These are phyloP conservation scores for Pseudogymnoascus verrucosus DNA, from an alignment of 2,329 filamentous ascomycete species.

Conservation along the genomic window DNA sequence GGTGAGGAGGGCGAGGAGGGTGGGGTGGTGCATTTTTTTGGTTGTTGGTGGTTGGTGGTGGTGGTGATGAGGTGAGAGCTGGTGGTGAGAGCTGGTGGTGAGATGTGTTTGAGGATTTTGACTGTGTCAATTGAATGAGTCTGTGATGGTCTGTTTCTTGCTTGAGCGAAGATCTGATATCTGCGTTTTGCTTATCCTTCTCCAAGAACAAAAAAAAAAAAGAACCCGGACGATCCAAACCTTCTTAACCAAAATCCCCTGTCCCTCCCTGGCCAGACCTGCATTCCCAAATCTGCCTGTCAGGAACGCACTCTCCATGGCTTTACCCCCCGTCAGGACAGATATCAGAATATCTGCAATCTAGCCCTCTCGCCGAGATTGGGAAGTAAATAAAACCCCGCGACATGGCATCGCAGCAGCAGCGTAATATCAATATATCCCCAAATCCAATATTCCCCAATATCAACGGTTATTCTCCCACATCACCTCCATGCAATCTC, in stretches of 20 bases:
- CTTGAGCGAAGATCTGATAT: neutral
- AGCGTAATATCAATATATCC: neutral
- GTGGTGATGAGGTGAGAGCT: too few relatives aligned
- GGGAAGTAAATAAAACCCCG: neutral
- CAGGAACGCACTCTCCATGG: neutral
- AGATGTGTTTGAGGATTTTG: neutral
- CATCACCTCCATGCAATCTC: neutral
- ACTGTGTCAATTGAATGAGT: neutral
- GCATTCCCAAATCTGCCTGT: neutral
- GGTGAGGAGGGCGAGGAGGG: constrained; percentile 10
- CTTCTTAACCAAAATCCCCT: constrained; percentile 1
- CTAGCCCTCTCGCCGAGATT: neutral
- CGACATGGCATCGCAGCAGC: neutral
- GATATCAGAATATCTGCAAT: neutral
- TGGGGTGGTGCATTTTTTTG: constrained; percentile 16
- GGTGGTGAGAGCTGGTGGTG: neutral
- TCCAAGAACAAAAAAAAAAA: neutral
- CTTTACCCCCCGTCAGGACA: neutral
- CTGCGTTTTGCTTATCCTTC: neutral
- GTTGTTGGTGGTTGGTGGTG: neutral
- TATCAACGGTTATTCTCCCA: neutral
- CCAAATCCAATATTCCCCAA: neutral
- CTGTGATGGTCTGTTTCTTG: neutral
- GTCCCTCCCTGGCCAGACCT: neutral
- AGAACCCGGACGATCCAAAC: neutral